Base-by-base conservation (phyloP, 2,329 filamentous ascomycete species). In the Ceratocystis eucalypticola region DNA sequence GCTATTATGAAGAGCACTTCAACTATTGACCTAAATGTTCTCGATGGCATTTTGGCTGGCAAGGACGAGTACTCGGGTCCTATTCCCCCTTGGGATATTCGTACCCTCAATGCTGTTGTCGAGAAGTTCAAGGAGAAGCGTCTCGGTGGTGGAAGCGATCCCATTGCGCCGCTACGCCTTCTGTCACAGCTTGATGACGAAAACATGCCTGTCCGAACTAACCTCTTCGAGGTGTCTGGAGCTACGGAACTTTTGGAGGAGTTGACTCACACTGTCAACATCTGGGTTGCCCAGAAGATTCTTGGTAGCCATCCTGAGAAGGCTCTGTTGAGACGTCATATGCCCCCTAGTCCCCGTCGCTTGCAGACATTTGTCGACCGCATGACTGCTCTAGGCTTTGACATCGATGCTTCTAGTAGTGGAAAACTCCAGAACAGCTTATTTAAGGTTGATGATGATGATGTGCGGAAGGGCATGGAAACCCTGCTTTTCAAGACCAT, bases 381-480 rank as follows among this genome's bases (percentile, higher is more conserved):
- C 69, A 96, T 99, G 92, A 88, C 85, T 68, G 88, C 88, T 62
- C 85, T 97, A 70, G 92, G 91, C 57, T 95, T 92, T 74, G 88
- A 93, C 46, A 88, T 97, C 62, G 93, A 99, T 74, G 86, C 87
- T 10, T 86, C 88, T 55, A 96, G 89, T 81, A 96, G 93, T 73
- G 92, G 92, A 64, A 86, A 88, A 64, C 80, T 99, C 50, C 94
- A 97, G 77, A 96, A 91, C 79, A 96, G 93, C 75, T 80, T 99
- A 61, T 97, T 96, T 83, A 89, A 90, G 76, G 86, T 99, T 53
- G 87, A 96, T 61, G 91, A 99, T 74, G 77, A 84, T 45, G 91
- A 96, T 70, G 80, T 96, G 69, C 89, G 94, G 72, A 96, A 96
- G 84, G 94, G 94, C 69, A 96, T 99, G 89, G 94, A 99, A 80